Conservation (phyloP, 2,329 filamentous ascomycete species). For the Ceratocystis harringtonii region DNA sequence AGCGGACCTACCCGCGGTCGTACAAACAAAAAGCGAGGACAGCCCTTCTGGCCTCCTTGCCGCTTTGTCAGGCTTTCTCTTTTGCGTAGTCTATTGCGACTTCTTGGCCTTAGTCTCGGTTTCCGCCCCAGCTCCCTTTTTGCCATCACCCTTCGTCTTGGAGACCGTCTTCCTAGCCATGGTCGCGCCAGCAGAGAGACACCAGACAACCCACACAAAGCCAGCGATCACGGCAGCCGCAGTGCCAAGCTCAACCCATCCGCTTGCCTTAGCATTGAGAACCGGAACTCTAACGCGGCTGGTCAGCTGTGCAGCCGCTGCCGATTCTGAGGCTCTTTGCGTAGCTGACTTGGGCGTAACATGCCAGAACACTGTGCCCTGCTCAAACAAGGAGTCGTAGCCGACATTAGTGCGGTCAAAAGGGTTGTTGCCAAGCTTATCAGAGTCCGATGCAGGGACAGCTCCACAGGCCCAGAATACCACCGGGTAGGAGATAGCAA, state of each 20-base stretch:
- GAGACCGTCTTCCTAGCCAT: background rate
- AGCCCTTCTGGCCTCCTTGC: background rate
- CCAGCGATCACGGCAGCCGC: constrained; percentile 44
- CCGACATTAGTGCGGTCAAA: constrained; percentile 78
- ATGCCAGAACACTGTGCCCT: constrained; percentile 73
- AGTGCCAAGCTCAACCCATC: constrained; percentile 40
- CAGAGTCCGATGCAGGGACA: constrained; percentile 33
- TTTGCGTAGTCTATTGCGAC: constrained; percentile 10
- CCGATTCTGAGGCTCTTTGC: background rate
- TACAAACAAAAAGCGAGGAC: background rate
- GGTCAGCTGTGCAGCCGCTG: constrained; percentile 26
- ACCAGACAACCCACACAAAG: constrained; percentile 55
- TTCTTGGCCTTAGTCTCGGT: constrained; percentile 12
- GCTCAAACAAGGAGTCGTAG: constrained; percentile 66
- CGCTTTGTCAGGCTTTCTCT: background rate
- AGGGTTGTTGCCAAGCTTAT: constrained; percentile 59
- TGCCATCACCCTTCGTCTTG: constrained; percentile 19
- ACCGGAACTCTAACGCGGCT: constrained; percentile 50
- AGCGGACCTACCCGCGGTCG: background rate
- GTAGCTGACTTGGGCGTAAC: constrained; percentile 28
- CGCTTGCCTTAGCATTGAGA: constrained; percentile 37
- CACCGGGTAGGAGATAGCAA: constrained; percentile 61
- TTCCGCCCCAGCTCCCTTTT: background rate
- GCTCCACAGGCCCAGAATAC: constrained; percentile 83
- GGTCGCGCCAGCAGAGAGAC: constrained; percentile 29